Percentiles rank a stretch among this genome's conserved stretches.
Evolutionary conservation across 2,329 filamentous ascomycete species (phyloP).

Genomic region (Chaetomiaceae sp.): DNA sequence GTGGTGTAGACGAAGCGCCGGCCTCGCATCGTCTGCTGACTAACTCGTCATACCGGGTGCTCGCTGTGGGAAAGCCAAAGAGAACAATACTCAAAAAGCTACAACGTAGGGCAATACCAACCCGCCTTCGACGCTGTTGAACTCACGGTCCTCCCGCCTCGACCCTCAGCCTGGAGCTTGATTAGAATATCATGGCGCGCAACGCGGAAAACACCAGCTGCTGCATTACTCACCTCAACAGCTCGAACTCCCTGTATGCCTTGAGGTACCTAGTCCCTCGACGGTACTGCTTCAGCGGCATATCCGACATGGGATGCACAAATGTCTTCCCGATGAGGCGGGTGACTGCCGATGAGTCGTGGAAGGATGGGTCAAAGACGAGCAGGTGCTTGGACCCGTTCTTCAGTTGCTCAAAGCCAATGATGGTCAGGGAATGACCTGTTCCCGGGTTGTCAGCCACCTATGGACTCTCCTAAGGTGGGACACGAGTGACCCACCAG

Average conservation of each 20-base stretch:
- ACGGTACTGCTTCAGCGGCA: conserved; percentile 66
- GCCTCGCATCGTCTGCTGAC: neutral
- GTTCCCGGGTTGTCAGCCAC: neutral
- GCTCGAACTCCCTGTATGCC: conserved; percentile 71
- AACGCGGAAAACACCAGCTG: no score
- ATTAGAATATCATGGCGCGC: no score
- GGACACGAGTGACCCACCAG: conserved; percentile 40
- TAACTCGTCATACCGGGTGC: neutral
- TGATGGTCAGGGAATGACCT: conserved; percentile 85
- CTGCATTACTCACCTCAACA: no score
- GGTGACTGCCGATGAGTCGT: conserved; percentile 57
- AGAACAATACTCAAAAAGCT: neutral
- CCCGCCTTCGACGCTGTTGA: neutral
- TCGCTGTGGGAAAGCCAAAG: neutral
- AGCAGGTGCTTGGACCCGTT: conserved; percentile 64
- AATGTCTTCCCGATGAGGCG: conserved; percentile 47
- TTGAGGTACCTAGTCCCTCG: conserved; percentile 61
- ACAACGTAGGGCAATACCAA: neutral
- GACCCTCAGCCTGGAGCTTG: neutral
- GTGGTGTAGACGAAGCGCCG: neutral
- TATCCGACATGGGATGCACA: conserved; percentile 40
- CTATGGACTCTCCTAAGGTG: neutral
- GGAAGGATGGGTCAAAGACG: conserved; percentile 83
- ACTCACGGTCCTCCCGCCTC: neutral
- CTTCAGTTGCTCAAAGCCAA: conserved; percentile 68